Conservation (phyloP, 1,284 basidiomycete genomes). For the Wallemia ichthyophaga region DNA sequence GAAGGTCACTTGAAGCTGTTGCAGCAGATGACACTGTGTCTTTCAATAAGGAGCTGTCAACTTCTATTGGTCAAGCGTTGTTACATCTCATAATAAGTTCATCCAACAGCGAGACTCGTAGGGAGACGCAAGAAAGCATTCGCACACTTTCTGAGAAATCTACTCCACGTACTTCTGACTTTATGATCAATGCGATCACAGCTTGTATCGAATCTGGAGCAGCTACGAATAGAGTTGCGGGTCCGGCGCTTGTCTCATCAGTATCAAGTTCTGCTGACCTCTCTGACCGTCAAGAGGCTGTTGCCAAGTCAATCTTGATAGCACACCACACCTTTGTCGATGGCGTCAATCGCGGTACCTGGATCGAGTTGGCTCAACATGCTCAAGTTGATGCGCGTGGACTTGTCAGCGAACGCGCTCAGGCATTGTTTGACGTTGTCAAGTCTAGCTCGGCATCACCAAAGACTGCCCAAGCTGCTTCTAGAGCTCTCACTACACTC, state of each 20-base stretch:
- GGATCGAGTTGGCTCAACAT: constrained; percentile 53
- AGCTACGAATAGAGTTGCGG: not conserved
- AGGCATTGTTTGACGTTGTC: constrained; percentile 16
- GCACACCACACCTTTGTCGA: constrained; percentile 31
- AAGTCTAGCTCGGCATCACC: not conserved
- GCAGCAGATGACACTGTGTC: constrained; percentile 26
- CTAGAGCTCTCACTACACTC: constrained; percentile 40
- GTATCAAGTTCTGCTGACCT: not conserved
- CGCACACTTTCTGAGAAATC: constrained; percentile 9
- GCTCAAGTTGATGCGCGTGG: constrained; percentile 34
- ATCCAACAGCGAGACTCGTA: constrained; percentile 24
- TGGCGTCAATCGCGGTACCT: constrained; percentile 27
- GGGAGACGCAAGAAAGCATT: constrained; percentile 21
- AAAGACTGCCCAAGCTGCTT: constrained; percentile 23
- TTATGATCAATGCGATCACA: constrained; percentile 28
- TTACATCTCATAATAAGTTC: constrained; percentile 35
- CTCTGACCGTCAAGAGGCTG: not conserved
- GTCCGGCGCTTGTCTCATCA: not conserved
- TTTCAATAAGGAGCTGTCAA: constrained; percentile 29
- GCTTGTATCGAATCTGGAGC: constrained; percentile 15
- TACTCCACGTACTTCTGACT: constrained; percentile 23
- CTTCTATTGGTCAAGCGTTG: constrained; percentile 31
- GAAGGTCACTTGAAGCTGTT: constrained; percentile 31
- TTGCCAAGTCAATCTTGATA: constrained; percentile 24
- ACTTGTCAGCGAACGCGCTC: constrained; percentile 24